A percentile compares a stretch with the other conserved stretches of the same genome.
Conservation (phyloP, 345 rosid species). For the Camelina sativa region DNA sequence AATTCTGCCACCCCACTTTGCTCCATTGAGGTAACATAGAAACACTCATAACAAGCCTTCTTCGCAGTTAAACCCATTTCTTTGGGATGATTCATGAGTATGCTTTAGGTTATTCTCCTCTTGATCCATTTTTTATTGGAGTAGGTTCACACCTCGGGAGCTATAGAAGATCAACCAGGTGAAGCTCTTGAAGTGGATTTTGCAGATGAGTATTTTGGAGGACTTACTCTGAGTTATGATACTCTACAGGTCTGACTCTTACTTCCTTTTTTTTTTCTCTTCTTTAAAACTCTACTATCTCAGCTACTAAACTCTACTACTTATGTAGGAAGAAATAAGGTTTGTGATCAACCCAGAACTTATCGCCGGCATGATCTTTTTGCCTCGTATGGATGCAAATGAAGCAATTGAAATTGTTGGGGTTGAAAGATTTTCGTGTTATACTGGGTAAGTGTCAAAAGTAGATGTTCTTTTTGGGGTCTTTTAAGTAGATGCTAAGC, state of each 20-base stretch:
- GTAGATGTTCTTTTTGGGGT: neutral
- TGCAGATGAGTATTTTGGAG: constrained; percentile 86
- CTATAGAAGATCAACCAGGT: constrained; percentile 70
- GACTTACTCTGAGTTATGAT: constrained; percentile 76
- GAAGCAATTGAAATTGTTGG: constrained; percentile 91
- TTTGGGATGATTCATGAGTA: constrained; percentile 4
- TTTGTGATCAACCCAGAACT: constrained; percentile 91
- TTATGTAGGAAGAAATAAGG: constrained; percentile 84
- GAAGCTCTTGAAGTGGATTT: constrained; percentile 85
- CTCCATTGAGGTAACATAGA: constrained; percentile 61
- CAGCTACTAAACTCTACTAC: neutral
- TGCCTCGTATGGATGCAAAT: constrained; percentile 84
- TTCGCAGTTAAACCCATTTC: neutral
- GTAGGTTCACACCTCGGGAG: constrained; percentile 65
- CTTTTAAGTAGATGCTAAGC: constrained; percentile 11
- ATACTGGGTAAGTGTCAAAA: constrained; percentile 67
- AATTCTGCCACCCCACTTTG: constrained; percentile 66
- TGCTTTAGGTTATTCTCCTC: neutral
- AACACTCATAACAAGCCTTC: neutral
- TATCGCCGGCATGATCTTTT: constrained; percentile 86
- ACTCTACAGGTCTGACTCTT: constrained; percentile 69
- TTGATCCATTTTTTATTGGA: neutral
- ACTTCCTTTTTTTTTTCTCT: neutral
- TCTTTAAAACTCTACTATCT: neutral
- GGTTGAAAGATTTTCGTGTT: constrained; percentile 73